Evolutionary conservation across 805 yeast species (phyloP).

Genomic region (Pichia insulana): DNA sequence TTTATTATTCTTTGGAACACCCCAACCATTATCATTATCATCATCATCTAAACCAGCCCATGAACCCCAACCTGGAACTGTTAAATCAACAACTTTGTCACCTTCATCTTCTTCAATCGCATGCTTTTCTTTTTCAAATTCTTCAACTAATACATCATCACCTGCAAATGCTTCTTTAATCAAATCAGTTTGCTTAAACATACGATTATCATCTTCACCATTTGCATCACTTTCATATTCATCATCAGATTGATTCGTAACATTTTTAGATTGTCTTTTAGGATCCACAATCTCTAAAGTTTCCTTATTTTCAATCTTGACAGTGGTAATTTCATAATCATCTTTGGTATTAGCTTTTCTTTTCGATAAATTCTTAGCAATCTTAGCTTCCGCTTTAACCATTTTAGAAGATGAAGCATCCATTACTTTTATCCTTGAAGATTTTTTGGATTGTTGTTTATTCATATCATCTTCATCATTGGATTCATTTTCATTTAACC

Average conservation of each 20-base stretch:
- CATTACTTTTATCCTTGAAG: slow-evolving; percentile 38
- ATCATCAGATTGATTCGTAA: slow-evolving; percentile 15
- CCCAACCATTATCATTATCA: slow-evolving; percentile 13
- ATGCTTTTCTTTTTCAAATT: slow-evolving; percentile 72
- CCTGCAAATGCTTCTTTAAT: slow-evolving; percentile 95
- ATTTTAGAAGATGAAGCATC: slow-evolving; percentile 42
- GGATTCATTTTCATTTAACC: slow-evolving; percentile 33
- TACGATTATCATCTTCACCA: slow-evolving; percentile 33
- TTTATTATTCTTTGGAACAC: slow-evolving; percentile 30
- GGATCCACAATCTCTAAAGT: slow-evolving; percentile 49
- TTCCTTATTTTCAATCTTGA: slow-evolving; percentile 40
- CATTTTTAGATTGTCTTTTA: slow-evolving; percentile 11
- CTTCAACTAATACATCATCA: slow-evolving; percentile 72
- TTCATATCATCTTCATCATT: slow-evolving; percentile 14
- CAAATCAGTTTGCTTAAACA: slow-evolving; percentile 73
- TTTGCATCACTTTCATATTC: slow-evolving; percentile 39
- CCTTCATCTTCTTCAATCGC: slow-evolving; percentile 66
- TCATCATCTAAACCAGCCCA: slow-evolving; percentile 69
- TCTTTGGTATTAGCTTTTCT: slow-evolving; percentile 24
- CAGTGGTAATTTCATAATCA: slow-evolving; percentile 29
- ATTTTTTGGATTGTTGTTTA: slow-evolving; percentile 19
- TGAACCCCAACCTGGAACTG: slow-evolving; percentile 96
- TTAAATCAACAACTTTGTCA: slow-evolving; percentile 69
- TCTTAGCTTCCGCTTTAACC: slow-evolving; percentile 39
- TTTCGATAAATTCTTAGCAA: slow-evolving; percentile 26